A percentile compares a stretch with the other conserved stretches of the same genome.
Conservation (phyloP, 208 protist genomes). For the Pavlovales sp. region DNA sequence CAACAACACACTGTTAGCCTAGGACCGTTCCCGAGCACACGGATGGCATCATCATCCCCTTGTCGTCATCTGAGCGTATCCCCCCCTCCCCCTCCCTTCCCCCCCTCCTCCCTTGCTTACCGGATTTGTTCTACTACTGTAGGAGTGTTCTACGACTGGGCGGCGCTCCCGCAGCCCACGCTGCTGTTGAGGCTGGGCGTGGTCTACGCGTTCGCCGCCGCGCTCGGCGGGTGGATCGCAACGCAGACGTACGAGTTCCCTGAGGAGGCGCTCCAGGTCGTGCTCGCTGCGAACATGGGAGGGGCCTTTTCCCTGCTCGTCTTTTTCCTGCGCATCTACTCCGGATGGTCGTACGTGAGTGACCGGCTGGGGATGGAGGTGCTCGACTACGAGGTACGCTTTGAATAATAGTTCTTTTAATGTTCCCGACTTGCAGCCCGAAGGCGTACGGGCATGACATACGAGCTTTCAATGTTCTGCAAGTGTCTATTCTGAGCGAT, state of each 20-base stretch:
- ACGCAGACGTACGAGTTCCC: neutral
- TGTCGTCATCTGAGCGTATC: too few species aligned
- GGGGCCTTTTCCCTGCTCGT: neutral
- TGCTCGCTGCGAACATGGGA: neutral
- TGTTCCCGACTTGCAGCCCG: too few species aligned
- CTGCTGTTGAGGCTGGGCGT: neutral
- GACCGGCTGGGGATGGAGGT: neutral
- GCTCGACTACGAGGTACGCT: slow-evolving; percentile 4
- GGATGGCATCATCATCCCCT: too few species aligned
- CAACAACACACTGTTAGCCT: too few species aligned
- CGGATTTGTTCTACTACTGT: too few species aligned
- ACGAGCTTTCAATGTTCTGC: too few species aligned
- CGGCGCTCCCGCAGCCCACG: neutral
- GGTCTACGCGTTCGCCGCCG: neutral
- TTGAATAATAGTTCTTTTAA: too few species aligned
- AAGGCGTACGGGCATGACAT: too few species aligned
- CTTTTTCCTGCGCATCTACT: neutral
- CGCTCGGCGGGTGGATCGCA: neutral
- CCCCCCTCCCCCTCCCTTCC: too few species aligned
- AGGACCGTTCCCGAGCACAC: too few species aligned
- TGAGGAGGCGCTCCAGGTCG: neutral
- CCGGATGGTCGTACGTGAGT: neutral
- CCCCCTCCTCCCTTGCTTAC: too few species aligned
- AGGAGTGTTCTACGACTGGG: neutral
- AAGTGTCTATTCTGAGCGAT: too few species aligned